Base-by-base conservation (phyloP, 2,329 filamentous ascomycete species). In the Xylaria sp. region DNA sequence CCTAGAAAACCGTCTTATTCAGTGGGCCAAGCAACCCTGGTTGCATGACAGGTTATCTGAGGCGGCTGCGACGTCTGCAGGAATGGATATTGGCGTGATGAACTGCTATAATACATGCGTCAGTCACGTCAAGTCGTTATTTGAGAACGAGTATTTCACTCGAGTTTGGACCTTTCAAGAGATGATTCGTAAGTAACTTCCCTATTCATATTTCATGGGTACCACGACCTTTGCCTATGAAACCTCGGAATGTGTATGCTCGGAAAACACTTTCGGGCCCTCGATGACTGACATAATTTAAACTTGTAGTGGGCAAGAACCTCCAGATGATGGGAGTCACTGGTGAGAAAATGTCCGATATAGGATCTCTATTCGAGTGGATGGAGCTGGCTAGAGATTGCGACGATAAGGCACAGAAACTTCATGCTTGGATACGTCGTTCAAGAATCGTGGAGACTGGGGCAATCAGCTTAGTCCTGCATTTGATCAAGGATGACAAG, bases 81-180 rank as follows among this genome's bases (percentile, higher is more conserved):
- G 63, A 2, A 68, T 73, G 18, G 69, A 72, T 8, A 32, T 70
- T 56, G 67, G 71, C 23, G 60, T 73, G 23, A 32, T 73, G 34
- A 72, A 73, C 51, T 70, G 66, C 25, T 73, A 70, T 20, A 62
- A 70, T 15, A 72, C 64, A 3, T 73, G 65, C 37, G 46, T 70
- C 48, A 50, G 28, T 13, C 64, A 63, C 15, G 67, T 73, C 18
- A 67, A n/a, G 41, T 72, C 67, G 9, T 48, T 72, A 13, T 77
- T 78, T 51, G 50, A 69, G 1, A 75, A 77, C 57, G 46, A 69
- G 39, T 78, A 78, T 65, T 78, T 78, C 68, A 69, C 69, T 10
- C 61, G 75, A 46, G 74, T 78, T 18, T 78, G 76, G 76, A 77
- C 74, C 2, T 78, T 78, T 48, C 76, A 78, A 66, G 76, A 78